These are phyloP conservation scores for Lachnellula subtilissima DNA, from an alignment of 2,329 filamentous ascomycete genomes.

Conservation along the genomic window DNA sequence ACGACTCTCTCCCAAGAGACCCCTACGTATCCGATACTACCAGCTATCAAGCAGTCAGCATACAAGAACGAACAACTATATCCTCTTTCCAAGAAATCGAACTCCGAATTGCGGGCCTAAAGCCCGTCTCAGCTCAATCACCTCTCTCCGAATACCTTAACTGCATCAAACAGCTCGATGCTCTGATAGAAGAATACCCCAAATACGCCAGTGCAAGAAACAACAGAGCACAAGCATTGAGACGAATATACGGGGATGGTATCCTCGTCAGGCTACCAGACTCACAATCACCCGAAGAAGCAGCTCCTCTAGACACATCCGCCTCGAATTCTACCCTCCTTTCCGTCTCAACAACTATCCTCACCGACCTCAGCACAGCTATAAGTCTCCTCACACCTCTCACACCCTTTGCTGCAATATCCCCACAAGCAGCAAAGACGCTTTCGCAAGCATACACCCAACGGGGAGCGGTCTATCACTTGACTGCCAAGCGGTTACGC, in stretches of 20 bases:
- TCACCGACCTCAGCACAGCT: slow-evolving; percentile 53
- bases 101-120: slow-evolving; percentile 42
- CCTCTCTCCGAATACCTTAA: slow-evolving; percentile 41
- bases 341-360: slow-evolving; percentile 38
- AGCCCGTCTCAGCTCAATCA: slow-evolving; percentile 22
- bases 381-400: slow-evolving; percentile 55
- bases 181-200: slow-evolving; percentile 54
- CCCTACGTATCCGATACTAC: slow-evolving; percentile 49
- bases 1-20: slow-evolving; percentile 47
- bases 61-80: slow-evolving; percentile 50
- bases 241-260: slow-evolving; percentile 58
- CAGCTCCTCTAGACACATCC: slow-evolving; percentile 28
- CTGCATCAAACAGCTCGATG: slow-evolving; percentile 46
- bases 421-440: slow-evolving; percentile 59
- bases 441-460: slow-evolving; percentile 69
- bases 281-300: background rate
- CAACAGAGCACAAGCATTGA: slow-evolving; percentile 65
- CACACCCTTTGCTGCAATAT: slow-evolving; percentile 49
- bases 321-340: slow-evolving; percentile 39
- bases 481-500: slow-evolving; percentile 42
- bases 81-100: slow-evolving; percentile 51
- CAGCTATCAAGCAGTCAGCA: slow-evolving; percentile 47
- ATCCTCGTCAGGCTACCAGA: slow-evolving; percentile 40
- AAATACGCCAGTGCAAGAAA: slow-evolving; percentile 68
- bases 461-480: slow-evolving; percentile 59